Evolutionary conservation across 1,284 basidiomycete genomes (phyloP).

Genomic region (Boletus calvinii): DNA sequence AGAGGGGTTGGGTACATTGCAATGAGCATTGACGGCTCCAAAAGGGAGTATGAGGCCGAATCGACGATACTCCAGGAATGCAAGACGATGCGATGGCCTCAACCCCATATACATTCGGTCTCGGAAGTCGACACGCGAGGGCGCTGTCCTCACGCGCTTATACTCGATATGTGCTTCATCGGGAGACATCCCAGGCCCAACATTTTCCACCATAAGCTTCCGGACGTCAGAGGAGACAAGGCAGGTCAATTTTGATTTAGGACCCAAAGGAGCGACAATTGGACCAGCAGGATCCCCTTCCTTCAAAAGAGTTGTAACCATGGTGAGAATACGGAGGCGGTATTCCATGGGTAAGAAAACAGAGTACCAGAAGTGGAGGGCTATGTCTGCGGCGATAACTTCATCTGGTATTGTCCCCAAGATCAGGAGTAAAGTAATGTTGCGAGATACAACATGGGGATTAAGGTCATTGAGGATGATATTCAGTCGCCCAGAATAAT

Average conservation of each 20-base stretch:
- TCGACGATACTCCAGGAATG: slow-evolving; percentile 38
- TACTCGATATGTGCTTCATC: slow-evolving; percentile 30
- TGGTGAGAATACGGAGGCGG: slow-evolving; percentile 19
- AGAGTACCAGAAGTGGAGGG: slow-evolving; percentile 47
- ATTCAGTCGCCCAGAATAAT: slow-evolving; percentile 25
- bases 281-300: neutral
- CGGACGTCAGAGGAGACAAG: slow-evolving; percentile 8
- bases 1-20: slow-evolving; percentile 39
- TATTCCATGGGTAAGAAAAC: slow-evolving; percentile 39
- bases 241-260: slow-evolving; percentile 23
- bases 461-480: slow-evolving; percentile 40
- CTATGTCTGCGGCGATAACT: slow-evolving; percentile 37
- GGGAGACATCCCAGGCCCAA: slow-evolving; percentile 18
- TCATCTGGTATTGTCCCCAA: slow-evolving; percentile 34
- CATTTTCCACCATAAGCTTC: slow-evolving; percentile 20
- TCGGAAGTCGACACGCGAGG: slow-evolving; percentile 35
- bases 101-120: slow-evolving; percentile 36
- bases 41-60: slow-evolving; percentile 46
- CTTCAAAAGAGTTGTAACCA: slow-evolving; percentile 23
- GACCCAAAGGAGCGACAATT: slow-evolving; percentile 15
- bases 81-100: slow-evolving; percentile 42
- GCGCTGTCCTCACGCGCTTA: slow-evolving; percentile 23
- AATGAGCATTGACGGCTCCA: slow-evolving; percentile 39
- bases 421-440: slow-evolving; percentile 39
- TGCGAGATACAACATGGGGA: slow-evolving; percentile 33